Evolutionary conservation across 2,329 filamentous ascomycete genomes (phyloP).

Genomic region (Xenoacremonium recifei): DNA sequence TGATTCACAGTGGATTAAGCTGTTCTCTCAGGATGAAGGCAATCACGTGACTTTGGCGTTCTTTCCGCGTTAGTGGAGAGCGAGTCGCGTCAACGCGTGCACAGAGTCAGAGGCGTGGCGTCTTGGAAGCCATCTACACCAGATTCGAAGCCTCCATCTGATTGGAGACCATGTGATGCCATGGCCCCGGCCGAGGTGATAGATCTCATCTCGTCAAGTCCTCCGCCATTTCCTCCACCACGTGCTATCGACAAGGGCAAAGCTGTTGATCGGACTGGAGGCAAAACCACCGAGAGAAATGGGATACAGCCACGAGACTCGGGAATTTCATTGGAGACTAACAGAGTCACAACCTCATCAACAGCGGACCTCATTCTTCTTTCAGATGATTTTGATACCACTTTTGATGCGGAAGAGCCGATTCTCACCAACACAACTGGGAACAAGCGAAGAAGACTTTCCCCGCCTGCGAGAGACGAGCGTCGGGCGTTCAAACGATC

Average conservation of each 20-base stretch:
- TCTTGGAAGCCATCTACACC: too few species aligned
- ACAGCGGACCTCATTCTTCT: slow-evolving; percentile 13
- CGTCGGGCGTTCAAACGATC: slow-evolving; percentile 14
- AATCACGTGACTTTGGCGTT: slow-evolving; percentile 27
- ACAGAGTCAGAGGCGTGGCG: neutral
- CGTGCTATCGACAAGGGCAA: neutral
- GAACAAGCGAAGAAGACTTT: slow-evolving; percentile 30
- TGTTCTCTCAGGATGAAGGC: too few species aligned
- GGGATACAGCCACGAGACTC: neutral
- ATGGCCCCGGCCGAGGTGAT: slow-evolving; percentile 36
- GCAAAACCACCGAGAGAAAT: neutral
- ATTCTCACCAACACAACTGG: slow-evolving; percentile 17
- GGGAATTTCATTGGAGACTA: neutral
- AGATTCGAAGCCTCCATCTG: neutral
- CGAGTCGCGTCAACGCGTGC: slow-evolving; percentile 19
- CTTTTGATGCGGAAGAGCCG: slow-evolving; percentile 34
- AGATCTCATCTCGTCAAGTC: slow-evolving; percentile 38
- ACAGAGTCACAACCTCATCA: neutral
- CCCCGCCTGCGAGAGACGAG: slow-evolving; percentile 7
- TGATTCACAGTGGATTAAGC: neutral
- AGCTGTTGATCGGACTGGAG: neutral
- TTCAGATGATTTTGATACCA: slow-evolving; percentile 41
- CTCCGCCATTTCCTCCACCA: slow-evolving; percentile 9
- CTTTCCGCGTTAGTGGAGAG: slow-evolving; percentile 18
- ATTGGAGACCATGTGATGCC: slow-evolving; percentile 4